Percentiles rank a stretch among this genome's conserved stretches.
These are phyloP conservation scores for Ascochyta rabiei DNA, from an alignment of 2,329 filamentous ascomycete species.

Conservation along the genomic window DNA sequence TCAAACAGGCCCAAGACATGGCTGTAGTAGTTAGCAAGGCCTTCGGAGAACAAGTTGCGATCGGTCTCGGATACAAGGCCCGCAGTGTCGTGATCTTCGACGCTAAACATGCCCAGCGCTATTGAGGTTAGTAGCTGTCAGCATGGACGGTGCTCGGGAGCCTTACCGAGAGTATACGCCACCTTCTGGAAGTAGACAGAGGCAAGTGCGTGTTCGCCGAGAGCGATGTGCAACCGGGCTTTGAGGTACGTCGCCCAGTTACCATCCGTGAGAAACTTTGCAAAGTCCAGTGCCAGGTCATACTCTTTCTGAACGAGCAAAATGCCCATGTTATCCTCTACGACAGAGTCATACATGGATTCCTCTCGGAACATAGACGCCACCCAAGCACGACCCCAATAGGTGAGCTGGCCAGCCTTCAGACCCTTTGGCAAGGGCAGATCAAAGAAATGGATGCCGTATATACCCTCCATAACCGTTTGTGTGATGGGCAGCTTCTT, in stretches of 20 bases:
- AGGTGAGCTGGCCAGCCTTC: slow-evolving; percentile 47
- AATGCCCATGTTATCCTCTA: slow-evolving; percentile 53
- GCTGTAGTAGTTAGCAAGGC: slow-evolving; percentile 81
- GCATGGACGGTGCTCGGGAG: background rate
- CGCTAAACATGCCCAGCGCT: slow-evolving; percentile 45
- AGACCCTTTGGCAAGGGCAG: slow-evolving; percentile 33
- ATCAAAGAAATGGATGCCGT: slow-evolving; percentile 40
- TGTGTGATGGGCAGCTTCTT: slow-evolving; percentile 43
- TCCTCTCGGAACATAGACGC: slow-evolving; percentile 47
- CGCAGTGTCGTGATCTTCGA: slow-evolving; percentile 52
- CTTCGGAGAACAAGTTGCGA: slow-evolving; percentile 69
- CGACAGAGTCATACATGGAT: slow-evolving; percentile 40
- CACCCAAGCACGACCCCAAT: slow-evolving; percentile 56
- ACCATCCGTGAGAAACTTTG: slow-evolving; percentile 66
- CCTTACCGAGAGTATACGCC: slow-evolving; percentile 79
- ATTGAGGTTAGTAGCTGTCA: slow-evolving; percentile 22
- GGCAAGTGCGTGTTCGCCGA: slow-evolving; percentile 75
- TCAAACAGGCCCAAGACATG: slow-evolving; percentile 87
- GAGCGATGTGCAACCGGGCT: slow-evolving; percentile 76
- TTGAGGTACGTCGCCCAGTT: slow-evolving; percentile 77
- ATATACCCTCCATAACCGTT: slow-evolving; percentile 46
- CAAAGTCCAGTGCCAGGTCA: slow-evolving; percentile 65
- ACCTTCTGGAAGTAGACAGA: slow-evolving; percentile 80
- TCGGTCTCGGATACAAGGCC: slow-evolving; percentile 76
- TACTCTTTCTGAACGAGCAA: slow-evolving; percentile 52